phyloP scores from a whole-genome alignment of 2,329 filamentous ascomycete species.

The Colletotrichum brevisporum region DNA sequence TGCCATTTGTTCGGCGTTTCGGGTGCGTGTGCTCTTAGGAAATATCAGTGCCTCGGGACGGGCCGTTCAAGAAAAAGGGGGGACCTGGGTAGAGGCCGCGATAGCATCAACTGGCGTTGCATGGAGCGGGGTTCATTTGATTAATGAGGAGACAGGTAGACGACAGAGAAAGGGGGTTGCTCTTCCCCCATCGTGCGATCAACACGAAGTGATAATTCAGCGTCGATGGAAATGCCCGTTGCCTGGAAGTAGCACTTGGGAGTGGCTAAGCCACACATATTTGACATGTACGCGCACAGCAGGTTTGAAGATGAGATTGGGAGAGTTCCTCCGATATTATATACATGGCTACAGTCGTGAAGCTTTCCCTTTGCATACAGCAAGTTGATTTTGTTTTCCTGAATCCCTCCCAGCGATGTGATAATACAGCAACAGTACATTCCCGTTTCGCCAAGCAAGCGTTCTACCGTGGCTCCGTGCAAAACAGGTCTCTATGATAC shows the following conservation, averaged over 20 bases:
- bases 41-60: background rate
- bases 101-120: constrained; percentile 9
- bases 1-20: constrained; percentile 22
- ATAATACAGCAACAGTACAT: constrained; percentile 20
- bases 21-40: background rate
- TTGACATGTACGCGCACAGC: background rate
- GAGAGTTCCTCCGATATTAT: constrained; percentile 25
- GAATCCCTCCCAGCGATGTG: constrained; percentile 4
- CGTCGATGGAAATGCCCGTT: no score
- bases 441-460: constrained; percentile 19
- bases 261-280: background rate
- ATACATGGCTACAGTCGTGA: constrained; percentile 31
- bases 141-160: background rate
- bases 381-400: background rate
- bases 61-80: background rate
- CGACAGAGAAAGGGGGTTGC: background rate
- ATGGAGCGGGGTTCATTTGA: background rate
- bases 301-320: constrained; percentile 35
- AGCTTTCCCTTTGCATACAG: constrained; percentile 15
- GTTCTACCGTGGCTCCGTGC: constrained; percentile 23
- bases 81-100: background rate
- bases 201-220: no score
- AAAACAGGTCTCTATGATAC: constrained; percentile 30
- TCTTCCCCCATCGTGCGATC: no score
- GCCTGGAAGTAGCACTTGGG: no score